phyloP scores from a whole-genome alignment of 257 asterid genomes.

The Galeopsis tetrahit region DNA sequence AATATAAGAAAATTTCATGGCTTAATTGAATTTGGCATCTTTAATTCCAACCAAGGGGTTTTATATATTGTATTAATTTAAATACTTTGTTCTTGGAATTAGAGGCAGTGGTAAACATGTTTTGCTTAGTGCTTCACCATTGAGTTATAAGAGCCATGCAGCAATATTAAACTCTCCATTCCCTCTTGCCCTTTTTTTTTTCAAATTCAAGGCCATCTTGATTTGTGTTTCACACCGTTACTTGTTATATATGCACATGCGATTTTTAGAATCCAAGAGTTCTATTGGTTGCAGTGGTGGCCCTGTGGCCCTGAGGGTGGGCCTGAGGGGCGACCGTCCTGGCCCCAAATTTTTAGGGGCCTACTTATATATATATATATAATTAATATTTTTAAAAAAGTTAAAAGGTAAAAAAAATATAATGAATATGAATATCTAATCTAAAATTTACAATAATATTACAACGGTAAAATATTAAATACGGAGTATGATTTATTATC shows the following conservation, averaged over 20 bases:
- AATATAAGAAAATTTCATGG: slow-evolving; percentile 3
- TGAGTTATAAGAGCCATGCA: neutral
- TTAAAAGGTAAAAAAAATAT: too few relatives aligned
- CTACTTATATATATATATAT: too few relatives aligned
- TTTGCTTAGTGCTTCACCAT: slow-evolving; percentile 40
- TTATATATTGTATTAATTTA: slow-evolving; percentile 27
- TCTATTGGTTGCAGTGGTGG: neutral
- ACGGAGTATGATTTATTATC: too few relatives aligned
- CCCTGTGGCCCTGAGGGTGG: too few relatives aligned
- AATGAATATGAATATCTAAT: too few relatives aligned
- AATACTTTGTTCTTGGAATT: slow-evolving; percentile 35
- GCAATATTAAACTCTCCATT: slow-evolving; percentile 2
- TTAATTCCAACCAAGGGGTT: slow-evolving; percentile 33
- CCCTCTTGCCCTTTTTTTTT: slow-evolving; percentile 10
- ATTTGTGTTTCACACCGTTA: neutral
- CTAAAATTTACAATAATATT: too few relatives aligned
- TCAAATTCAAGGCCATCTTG: slow-evolving; percentile 8
- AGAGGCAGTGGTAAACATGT: slow-evolving; percentile 47
- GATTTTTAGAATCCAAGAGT: slow-evolving; percentile 3
- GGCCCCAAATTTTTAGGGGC: too few relatives aligned
- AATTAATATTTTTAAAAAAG: too few relatives aligned
- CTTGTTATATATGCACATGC: neutral
- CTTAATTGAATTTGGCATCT: slow-evolving; percentile 25
- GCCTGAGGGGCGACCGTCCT: too few relatives aligned
- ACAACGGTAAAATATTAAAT: too few relatives aligned